Evolutionary conservation across 306 rosid genomes (phyloP), one percentile per base, ranked within the genome.

Genomic region (Comarum palustre): DNA sequence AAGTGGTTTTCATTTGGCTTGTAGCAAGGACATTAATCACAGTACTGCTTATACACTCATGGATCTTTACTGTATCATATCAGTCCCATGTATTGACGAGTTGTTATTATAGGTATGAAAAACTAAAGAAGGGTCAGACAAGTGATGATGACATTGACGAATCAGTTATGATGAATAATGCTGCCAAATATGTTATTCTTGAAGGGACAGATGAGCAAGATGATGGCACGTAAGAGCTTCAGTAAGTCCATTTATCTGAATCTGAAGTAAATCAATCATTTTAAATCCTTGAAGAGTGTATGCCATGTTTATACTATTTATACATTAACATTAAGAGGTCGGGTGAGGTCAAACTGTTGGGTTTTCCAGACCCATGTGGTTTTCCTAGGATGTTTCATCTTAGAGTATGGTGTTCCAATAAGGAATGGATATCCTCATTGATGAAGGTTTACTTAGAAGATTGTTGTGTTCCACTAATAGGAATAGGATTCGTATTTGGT

Each of bases 131-230:
- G 72, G 84, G 84, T 67, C 83, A 82, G 51, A 46, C 74, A 47
- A 80, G 81, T 66, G 89, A 57, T 64, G 84, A 77, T 61, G 83
- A 64, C 66, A 75, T 42, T 48, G 78, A 57, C 63, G 84, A 78
- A 12, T 68, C 82, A 34, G 75, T 64, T 46, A 19, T 81, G 55
- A 59, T 55, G 68, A 87, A 85, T 74, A 71, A 74, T 47, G 86
- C 84, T n/a, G 81, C 96, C 73, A 94, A 85, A 80, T 94, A 94
- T 83, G 92, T 94, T 79, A 89, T 94, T 74, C 92, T 94, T 42
- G 97, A 89, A 83, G 95, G 91, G 81, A 77, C 72, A 82, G 97
- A 91, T 27, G 92, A 88, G 75, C 90, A 80, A 79, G 89, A 91
- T 51, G 86, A 82, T 65, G 72, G 59, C 25, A 79, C 59, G 48